These are phyloP conservation scores for Trebouxia gelatinosa DNA, from an alignment of 163 green algal species.

Conservation along the genomic window DNA sequence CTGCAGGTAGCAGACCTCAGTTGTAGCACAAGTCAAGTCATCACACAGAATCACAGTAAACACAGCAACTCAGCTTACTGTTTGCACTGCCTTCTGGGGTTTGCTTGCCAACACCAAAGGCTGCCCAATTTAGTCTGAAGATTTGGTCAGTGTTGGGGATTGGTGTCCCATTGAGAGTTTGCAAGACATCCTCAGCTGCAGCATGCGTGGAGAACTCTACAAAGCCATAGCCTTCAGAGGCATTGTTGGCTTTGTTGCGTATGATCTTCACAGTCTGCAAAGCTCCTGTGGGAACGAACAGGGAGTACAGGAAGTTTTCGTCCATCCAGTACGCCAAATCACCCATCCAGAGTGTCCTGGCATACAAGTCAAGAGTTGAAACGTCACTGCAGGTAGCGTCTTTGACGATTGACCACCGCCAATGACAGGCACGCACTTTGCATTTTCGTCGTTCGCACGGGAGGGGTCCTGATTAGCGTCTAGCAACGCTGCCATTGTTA, in stretches of 20 bases:
- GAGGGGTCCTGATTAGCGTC: constrained; percentile 27
- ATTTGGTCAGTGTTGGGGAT: constrained; percentile 52
- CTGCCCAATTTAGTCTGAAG: constrained; percentile 65
- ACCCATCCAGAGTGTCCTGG: constrained; percentile 59
- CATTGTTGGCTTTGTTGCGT: constrained; percentile 65
- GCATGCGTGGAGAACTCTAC: constrained; percentile 65
- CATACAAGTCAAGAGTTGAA: neutral
- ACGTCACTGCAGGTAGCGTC: neutral
- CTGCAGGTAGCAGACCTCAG: too few relatives aligned
- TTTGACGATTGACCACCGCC: too few relatives aligned
- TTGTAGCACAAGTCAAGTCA: too few relatives aligned
- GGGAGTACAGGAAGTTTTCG: constrained; percentile 55
- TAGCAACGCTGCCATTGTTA: neutral
- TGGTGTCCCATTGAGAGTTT: constrained; percentile 62
- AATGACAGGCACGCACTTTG: constrained; percentile 4
- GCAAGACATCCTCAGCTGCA: constrained; percentile 60
- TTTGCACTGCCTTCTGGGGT: constrained; percentile 42
- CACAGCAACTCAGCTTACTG: neutral
- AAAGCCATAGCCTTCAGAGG: constrained; percentile 74
- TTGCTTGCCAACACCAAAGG: constrained; percentile 55
- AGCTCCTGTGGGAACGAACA: constrained; percentile 45
- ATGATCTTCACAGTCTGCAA: constrained; percentile 60
- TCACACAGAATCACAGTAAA: neutral
- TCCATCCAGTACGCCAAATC: constrained; percentile 66
- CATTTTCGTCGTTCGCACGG: constrained; percentile 17